A percentile compares a stretch with the other conserved stretches of the same genome.
phyloP scores from a whole-genome alignment of 2,329 filamentous ascomycete species.

The Rutstroemia sp. region DNA sequence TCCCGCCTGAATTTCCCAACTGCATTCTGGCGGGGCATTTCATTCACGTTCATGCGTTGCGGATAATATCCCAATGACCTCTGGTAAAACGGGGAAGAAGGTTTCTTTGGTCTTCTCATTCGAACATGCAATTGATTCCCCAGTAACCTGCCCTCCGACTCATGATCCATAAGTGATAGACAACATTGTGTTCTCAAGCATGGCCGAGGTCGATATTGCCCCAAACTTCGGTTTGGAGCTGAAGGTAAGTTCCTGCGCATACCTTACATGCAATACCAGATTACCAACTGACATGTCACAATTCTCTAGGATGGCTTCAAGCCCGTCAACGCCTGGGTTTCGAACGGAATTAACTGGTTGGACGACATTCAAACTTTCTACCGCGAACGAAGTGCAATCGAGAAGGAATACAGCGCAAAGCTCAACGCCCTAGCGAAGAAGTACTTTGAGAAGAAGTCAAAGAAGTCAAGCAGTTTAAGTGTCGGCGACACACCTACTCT shows the following conservation, averaged over 20 bases:
- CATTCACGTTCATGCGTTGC: constrained; percentile 5
- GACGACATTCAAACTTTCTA: constrained; percentile 98
- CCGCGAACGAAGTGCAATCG: constrained; percentile 84
- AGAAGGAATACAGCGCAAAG: constrained; percentile 93
- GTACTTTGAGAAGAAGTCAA: constrained; percentile 95
- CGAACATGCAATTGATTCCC: constrained; percentile 6
- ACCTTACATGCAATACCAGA: neutral
- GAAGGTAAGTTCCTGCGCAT: constrained; percentile 55
- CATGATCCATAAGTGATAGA: constrained; percentile 17
- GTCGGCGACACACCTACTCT: constrained; percentile 89
- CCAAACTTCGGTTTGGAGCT: constrained; percentile 90
- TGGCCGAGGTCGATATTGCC: constrained; percentile 76
- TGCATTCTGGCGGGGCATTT: constrained; percentile 9
- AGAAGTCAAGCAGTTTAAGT: constrained; percentile 78
- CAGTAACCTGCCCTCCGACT: constrained; percentile 9
- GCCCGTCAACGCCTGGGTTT: constrained; percentile 85
- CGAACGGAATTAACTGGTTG: constrained; percentile 85
- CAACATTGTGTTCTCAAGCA: constrained; percentile 31
- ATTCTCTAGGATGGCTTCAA: constrained; percentile 82
- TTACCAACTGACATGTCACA: constrained; percentile 9
- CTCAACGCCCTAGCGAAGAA: constrained; percentile 84
- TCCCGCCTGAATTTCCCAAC: neutral
- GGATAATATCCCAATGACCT: constrained; percentile 3
- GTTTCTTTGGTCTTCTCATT: constrained; percentile 8
- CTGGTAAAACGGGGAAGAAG: neutral